These are phyloP conservation scores for Microcos paniculata DNA, from an alignment of 345 rosid species.

Conservation along the genomic window DNA sequence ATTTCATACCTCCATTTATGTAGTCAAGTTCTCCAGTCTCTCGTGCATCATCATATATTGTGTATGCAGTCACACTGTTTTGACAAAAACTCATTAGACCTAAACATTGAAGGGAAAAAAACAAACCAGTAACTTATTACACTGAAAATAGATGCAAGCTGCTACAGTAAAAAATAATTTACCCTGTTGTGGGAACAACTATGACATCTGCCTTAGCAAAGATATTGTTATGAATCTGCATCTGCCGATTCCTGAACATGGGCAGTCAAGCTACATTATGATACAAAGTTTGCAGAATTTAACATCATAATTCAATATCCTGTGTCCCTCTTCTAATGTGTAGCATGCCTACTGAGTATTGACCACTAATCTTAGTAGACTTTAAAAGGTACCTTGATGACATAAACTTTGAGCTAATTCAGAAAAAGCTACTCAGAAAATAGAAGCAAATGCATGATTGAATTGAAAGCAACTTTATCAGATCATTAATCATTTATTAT, in stretches of 20 bases:
- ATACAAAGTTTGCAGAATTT: slow-evolving; percentile 2
- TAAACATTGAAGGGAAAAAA: neutral
- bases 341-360: neutral
- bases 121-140: neutral
- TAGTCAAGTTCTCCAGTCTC: slow-evolving; percentile 74
- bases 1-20: slow-evolving; percentile 62
- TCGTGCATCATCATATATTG: slow-evolving; percentile 41
- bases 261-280: neutral
- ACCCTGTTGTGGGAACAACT: slow-evolving; percentile 75
- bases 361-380: neutral
- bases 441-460: neutral
- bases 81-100: neutral
- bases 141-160: neutral
- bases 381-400: neutral
- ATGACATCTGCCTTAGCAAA: slow-evolving; percentile 61
- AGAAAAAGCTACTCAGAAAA: neutral
- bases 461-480: neutral
- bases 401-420: neutral
- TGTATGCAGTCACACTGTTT: slow-evolving; percentile 65
- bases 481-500: neutral
- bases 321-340: neutral
- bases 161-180: slow-evolving; percentile 5
- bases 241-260: slow-evolving; percentile 57
- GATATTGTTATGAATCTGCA: slow-evolving; percentile 48
- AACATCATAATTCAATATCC: neutral